phyloP scores from a whole-genome alignment of 495 filamentous ascomycete species.

The Annulohypoxylon maeteangense region DNA sequence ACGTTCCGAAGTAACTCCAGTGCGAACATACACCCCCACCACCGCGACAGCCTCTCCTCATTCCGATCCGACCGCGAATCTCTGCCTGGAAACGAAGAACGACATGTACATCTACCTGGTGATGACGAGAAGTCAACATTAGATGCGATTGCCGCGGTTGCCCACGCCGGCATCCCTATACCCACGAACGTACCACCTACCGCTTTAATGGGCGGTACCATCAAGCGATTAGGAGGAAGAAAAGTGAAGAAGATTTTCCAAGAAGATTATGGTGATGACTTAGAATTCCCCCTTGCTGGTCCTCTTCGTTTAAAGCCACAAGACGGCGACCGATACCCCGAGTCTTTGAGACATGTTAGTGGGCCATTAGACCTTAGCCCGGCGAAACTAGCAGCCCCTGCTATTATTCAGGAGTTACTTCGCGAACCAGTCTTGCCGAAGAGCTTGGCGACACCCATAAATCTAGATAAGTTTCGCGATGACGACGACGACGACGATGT shows the following conservation, averaged over 20 bases:
- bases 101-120: slow-evolving; percentile 79
- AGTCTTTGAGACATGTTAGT: slow-evolving; percentile 72
- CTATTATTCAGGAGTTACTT: slow-evolving; percentile 33
- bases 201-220: slow-evolving; percentile 92
- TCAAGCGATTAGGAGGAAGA: slow-evolving; percentile 87
- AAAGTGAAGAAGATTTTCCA: slow-evolving; percentile 78
- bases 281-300: slow-evolving; percentile 77
- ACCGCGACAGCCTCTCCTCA: slow-evolving; percentile 79
- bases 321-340: slow-evolving; percentile 71
- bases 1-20: slow-evolving; percentile 72
- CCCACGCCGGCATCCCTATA: slow-evolving; percentile 90
- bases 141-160: slow-evolving; percentile 87
- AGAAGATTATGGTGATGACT: slow-evolving; percentile 93
- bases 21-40: slow-evolving; percentile 62
- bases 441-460: slow-evolving; percentile 50
- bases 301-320: slow-evolving; percentile 72
- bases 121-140: slow-evolving; percentile 82
- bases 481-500: slow-evolving; percentile 68
- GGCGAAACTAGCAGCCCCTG: slow-evolving; percentile 46
- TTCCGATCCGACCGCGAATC: slow-evolving; percentile 84
- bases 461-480: slow-evolving; percentile 71
- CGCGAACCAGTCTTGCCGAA: slow-evolving; percentile 28
- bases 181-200: slow-evolving; percentile 90
- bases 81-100: slow-evolving; percentile 81
- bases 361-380: slow-evolving; percentile 57